Conservation (phyloP, 805 yeast species). For the Wickerhamiella siamensis region DNA sequence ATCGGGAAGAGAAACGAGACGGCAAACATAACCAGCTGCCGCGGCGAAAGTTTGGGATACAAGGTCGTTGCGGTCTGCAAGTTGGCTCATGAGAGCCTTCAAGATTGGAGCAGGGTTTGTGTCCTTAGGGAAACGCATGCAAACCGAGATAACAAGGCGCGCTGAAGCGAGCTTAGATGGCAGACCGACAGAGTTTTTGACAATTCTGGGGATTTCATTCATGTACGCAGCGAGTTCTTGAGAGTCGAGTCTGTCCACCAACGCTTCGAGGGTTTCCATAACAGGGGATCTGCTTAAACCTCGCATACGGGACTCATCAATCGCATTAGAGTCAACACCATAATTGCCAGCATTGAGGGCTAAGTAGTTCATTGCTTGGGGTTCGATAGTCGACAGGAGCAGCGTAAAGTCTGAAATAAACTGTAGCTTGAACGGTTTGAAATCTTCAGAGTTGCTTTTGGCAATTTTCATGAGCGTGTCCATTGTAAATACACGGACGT, state of each 20-base stretch:
- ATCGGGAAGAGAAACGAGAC: conserved; percentile 40
- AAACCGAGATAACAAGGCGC: conserved; percentile 49
- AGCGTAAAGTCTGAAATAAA: conserved; percentile 55
- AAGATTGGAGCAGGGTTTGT: conserved; percentile 38
- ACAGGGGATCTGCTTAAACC: conserved; percentile 71
- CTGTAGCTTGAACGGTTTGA: conserved; percentile 50
- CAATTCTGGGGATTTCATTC: conserved; percentile 33
- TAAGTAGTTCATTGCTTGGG: conserved; percentile 74
- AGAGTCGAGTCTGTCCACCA: conserved; percentile 42
- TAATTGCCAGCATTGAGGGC: conserved; percentile 81
- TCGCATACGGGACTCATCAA: conserved; percentile 64
- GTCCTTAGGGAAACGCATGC: conserved; percentile 39
- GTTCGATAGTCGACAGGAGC: conserved; percentile 78
- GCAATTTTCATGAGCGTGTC: conserved; percentile 63
- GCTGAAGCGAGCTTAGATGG: conserved; percentile 86
- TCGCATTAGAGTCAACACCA: conserved; percentile 51
- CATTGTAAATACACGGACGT: conserved; percentile 61
- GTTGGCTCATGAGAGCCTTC: conserved; percentile 39
- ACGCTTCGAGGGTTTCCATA: conserved; percentile 68
- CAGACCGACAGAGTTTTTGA: conserved; percentile 64
- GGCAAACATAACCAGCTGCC: conserved; percentile 64
- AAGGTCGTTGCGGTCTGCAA: conserved; percentile 57
- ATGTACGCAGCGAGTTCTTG: conserved; percentile 8
- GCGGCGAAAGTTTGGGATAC: conserved; percentile 64
- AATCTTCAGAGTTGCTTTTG: conserved; percentile 42